Evolutionary conservation across 2,329 filamentous ascomycete genomes (phyloP).

Genomic region (Colletotrichum lindemuthianum): DNA sequence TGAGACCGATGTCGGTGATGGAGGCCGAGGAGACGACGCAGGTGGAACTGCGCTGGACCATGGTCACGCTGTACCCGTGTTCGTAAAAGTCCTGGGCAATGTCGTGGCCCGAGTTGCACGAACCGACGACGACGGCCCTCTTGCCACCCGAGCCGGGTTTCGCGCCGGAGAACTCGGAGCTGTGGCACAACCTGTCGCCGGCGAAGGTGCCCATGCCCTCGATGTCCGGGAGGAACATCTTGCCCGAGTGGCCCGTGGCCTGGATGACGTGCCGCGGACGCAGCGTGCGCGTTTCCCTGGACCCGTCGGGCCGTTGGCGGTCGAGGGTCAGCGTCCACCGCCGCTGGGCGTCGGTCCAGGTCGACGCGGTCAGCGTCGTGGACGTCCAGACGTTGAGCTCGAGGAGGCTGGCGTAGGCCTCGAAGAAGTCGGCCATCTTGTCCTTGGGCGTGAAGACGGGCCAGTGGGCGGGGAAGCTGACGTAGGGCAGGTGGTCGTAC

Average conservation of each 20-base stretch:
- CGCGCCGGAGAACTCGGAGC: slow-evolving; percentile 67
- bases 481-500: slow-evolving; percentile 67
- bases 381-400: slow-evolving; percentile 73
- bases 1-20: slow-evolving; percentile 63
- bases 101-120: slow-evolving; percentile 76
- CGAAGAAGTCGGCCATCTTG: slow-evolving; percentile 73
- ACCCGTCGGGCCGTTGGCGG: slow-evolving; percentile 53
- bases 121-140: slow-evolving; percentile 73
- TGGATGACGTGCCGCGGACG: slow-evolving; percentile 73
- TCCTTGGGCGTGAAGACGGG: slow-evolving; percentile 75
- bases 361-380: slow-evolving; percentile 55
- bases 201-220: slow-evolving; percentile 63
- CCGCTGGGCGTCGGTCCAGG: slow-evolving; percentile 59
- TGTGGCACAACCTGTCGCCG: slow-evolving; percentile 66
- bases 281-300: slow-evolving; percentile 62
- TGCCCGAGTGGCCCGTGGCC: slow-evolving; percentile 75
- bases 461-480: slow-evolving; percentile 70
- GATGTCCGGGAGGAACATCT: slow-evolving; percentile 66
- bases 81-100: slow-evolving; percentile 76
- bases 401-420: slow-evolving; percentile 67
- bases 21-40: slow-evolving; percentile 68
- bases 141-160: slow-evolving; percentile 58
- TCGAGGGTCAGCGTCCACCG: slow-evolving; percentile 67
- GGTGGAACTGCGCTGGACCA: slow-evolving; percentile 75
- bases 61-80: slow-evolving; percentile 74